phyloP scores from a whole-genome alignment of 495 filamentous ascomycete genomes.

The Geopyxis carbonaria region DNA sequence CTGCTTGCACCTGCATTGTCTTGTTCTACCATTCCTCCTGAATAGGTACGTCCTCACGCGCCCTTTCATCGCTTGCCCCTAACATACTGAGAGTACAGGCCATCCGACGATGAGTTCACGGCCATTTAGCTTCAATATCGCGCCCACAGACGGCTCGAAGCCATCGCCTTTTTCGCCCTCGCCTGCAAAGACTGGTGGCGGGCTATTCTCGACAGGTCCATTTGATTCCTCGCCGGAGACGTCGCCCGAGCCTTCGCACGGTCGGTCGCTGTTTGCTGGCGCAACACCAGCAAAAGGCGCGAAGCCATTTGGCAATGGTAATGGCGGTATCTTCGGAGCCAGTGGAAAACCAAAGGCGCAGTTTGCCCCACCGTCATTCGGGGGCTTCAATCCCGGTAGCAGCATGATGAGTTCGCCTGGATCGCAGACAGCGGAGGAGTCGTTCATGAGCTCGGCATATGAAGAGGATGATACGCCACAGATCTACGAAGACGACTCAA shows the following conservation, averaged over 20 bases:
- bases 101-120: no score
- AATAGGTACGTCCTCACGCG: no score
- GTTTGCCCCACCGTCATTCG: background rate
- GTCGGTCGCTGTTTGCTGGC: slow-evolving; percentile 16
- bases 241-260: background rate
- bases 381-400: background rate
- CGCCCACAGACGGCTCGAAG: no score
- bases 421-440: background rate
- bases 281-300: slow-evolving; percentile 11
- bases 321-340: background rate
- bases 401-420: slow-evolving; percentile 3
- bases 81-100: no score
- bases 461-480: slow-evolving; percentile 10
- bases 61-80: no score
- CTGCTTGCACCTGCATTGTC: no score
- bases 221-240: no score
- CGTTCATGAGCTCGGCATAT: background rate
- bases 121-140: no score
- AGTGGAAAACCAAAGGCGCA: background rate
- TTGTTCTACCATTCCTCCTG: no score
- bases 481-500: slow-evolving; percentile 17
- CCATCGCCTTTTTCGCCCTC: slow-evolving; percentile 11
- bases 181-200: slow-evolving; percentile 14
- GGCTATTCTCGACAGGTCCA: slow-evolving; percentile 22
- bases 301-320: background rate